These are phyloP conservation scores for Hypoxylon sp. DNA, from an alignment of 2,329 filamentous ascomycete species.

Conservation along the genomic window DNA sequence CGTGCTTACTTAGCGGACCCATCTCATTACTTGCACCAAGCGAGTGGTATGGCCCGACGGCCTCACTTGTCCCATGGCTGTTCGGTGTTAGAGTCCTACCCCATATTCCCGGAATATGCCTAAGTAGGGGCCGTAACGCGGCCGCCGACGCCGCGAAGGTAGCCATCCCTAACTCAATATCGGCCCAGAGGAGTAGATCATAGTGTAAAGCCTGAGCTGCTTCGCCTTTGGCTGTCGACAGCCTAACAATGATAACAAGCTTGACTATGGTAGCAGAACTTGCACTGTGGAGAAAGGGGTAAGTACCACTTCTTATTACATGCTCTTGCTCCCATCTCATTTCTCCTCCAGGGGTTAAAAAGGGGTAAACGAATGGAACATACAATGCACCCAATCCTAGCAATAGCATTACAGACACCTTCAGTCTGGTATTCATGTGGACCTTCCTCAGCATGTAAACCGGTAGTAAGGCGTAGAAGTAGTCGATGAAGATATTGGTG, in stretches of 20 bases:
- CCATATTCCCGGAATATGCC: constrained; percentile 45
- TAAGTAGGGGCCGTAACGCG: constrained; percentile 52
- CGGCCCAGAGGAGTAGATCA: constrained; percentile 54
- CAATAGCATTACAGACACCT: constrained; percentile 51
- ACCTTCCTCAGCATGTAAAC: constrained; percentile 52
- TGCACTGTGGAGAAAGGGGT: constrained; percentile 44
- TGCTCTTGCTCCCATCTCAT: background rate
- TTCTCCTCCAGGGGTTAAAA: background rate
- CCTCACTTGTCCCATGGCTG: constrained; percentile 33
- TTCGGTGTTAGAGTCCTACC: constrained; percentile 24
- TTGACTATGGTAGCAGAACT: constrained; percentile 55
- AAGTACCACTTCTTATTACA: background rate
- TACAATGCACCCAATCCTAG: constrained; percentile 55
- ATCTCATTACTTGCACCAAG: constrained; percentile 36
- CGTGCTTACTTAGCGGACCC: constrained; percentile 18
- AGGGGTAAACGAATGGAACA: constrained; percentile 28
- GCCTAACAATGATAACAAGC: constrained; percentile 52
- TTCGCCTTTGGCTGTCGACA: constrained; percentile 45
- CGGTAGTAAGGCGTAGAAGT: constrained; percentile 54
- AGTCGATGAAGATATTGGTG: constrained; percentile 56
- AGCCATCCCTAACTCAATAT: constrained; percentile 53
- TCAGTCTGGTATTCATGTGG: constrained; percentile 49
- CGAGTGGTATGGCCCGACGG: constrained; percentile 29
- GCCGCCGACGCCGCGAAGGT: constrained; percentile 53
- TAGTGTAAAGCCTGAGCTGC: constrained; percentile 50